phyloP scores from a whole-genome alignment of 768 basidiomycete genomes.

The Gloeopeniophorella convolvens region DNA sequence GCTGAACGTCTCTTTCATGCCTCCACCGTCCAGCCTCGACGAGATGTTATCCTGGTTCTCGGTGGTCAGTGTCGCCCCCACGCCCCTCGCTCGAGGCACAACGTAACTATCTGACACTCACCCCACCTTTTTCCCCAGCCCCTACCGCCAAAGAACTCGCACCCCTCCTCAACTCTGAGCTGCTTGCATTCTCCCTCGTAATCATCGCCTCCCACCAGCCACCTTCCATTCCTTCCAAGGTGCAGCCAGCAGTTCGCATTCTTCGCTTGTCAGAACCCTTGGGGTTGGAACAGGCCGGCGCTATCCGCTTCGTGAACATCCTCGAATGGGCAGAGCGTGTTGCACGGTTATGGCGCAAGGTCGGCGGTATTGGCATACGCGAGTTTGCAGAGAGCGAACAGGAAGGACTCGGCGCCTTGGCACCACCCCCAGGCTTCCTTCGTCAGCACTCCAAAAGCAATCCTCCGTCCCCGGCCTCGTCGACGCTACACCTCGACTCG shows the following conservation, averaged over 20 bases:
- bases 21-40: slow-evolving; percentile 21
- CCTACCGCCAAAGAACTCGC: slow-evolving; percentile 25
- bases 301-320: slow-evolving; percentile 31
- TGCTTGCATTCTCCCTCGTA: slow-evolving; percentile 32
- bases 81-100: background rate
- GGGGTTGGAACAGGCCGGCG: slow-evolving; percentile 28
- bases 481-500: background rate
- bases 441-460: background rate
- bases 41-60: slow-evolving; percentile 33
- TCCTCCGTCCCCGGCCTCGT: slow-evolving; percentile 1
- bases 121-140: background rate
- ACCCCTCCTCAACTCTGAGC: slow-evolving; percentile 30
- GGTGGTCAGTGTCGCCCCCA: slow-evolving; percentile 28
- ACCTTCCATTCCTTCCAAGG: slow-evolving; percentile 24
- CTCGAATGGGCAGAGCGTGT: slow-evolving; percentile 38
- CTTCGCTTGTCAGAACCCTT: slow-evolving; percentile 31
- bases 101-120: background rate
- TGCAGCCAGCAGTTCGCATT: slow-evolving; percentile 30
- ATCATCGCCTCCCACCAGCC: slow-evolving; percentile 33
- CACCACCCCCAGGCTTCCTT: slow-evolving; percentile 23
- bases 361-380: slow-evolving; percentile 26
- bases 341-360: slow-evolving; percentile 31
- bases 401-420: slow-evolving; percentile 23
- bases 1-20: slow-evolving; percentile 22
- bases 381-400: slow-evolving; percentile 24